Evolutionary conservation across 176 grass and related monocot species (phyloP).

Genomic region (Carex cristatella): DNA sequence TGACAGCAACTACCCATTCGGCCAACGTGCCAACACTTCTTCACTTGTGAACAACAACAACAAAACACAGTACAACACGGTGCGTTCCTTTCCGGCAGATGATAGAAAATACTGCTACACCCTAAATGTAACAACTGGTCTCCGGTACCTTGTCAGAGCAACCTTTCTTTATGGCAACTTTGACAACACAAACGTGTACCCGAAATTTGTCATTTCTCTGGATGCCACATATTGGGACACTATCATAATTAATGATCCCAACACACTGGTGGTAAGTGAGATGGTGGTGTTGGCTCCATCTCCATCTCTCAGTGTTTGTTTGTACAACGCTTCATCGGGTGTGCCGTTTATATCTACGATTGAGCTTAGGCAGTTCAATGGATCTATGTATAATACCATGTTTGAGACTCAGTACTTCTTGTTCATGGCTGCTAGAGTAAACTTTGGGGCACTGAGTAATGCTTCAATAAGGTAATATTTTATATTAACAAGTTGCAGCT

Average conservation of each 20-base stretch:
- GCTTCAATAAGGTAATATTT: slow-evolving; percentile 60
- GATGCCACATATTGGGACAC: slow-evolving; percentile 77
- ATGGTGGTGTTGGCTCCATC: slow-evolving; percentile 60
- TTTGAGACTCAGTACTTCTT: slow-evolving; percentile 67
- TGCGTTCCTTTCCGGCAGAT: slow-evolving; percentile 69
- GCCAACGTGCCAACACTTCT: slow-evolving; percentile 37
- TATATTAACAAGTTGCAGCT: neutral
- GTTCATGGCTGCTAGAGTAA: slow-evolving; percentile 70
- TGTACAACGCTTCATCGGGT: slow-evolving; percentile 65
- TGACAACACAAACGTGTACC: slow-evolving; percentile 77
- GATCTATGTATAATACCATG: slow-evolving; percentile 71
- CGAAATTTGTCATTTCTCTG: slow-evolving; percentile 69
- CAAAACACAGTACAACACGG: slow-evolving; percentile 38
- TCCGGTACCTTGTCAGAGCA: slow-evolving; percentile 70
- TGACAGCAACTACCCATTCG: slow-evolving; percentile 42
- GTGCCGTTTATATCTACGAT: slow-evolving; percentile 85
- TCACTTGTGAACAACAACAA: slow-evolving; percentile 28
- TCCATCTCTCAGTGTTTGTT: slow-evolving; percentile 57
- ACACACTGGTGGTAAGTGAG: slow-evolving; percentile 40
- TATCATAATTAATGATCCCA: slow-evolving; percentile 57
- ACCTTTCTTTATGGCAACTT: slow-evolving; percentile 91
- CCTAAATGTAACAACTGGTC: slow-evolving; percentile 58
- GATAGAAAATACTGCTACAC: slow-evolving; percentile 82
- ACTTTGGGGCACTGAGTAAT: slow-evolving; percentile 59
- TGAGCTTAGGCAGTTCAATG: slow-evolving; percentile 75